Conservation (phyloP, 768 basidiomycete species). For the Flagelloscypha sp. region DNA sequence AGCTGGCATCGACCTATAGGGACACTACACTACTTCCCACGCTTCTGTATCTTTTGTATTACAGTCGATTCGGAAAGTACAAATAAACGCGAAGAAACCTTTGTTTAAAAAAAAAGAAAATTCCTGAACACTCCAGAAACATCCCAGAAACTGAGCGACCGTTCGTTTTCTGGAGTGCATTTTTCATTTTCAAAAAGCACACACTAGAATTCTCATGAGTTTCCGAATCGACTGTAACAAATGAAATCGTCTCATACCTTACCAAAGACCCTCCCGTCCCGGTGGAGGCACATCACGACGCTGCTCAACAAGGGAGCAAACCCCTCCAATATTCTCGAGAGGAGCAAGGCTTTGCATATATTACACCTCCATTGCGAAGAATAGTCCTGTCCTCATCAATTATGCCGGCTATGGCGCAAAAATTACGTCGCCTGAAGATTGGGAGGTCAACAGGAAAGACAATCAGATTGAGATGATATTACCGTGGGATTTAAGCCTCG, state of each 20-base stretch:
- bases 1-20: too few species aligned
- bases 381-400: conserved; percentile 19
- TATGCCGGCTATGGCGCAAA: conserved; percentile 22
- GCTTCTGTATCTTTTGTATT: too few species aligned
- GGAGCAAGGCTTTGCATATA: conserved; percentile 6
- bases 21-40: too few species aligned
- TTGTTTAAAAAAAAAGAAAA: too few species aligned
- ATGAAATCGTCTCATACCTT: conserved; percentile 15
- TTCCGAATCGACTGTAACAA: too few species aligned
- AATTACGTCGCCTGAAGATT: conserved; percentile 7
- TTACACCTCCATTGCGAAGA: conserved; percentile 6
- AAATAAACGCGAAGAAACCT: too few species aligned
- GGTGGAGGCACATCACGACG: conserved; percentile 12
- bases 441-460: conserved; percentile 9
- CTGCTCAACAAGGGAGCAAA: conserved; percentile 18
- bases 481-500: conserved; percentile 8
- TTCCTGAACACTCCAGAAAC: too few species aligned
- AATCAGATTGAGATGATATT: conserved; percentile 11
- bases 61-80: too few species aligned
- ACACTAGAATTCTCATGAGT: too few species aligned
- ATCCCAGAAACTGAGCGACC: too few species aligned
- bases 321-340: conserved; percentile 15
- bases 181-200: too few species aligned
- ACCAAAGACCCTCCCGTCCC: conserved; percentile 10
- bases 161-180: too few species aligned